Evolutionary conservation across 805 yeast species (phyloP).

Genomic region (Starmerella stigmatis): DNA sequence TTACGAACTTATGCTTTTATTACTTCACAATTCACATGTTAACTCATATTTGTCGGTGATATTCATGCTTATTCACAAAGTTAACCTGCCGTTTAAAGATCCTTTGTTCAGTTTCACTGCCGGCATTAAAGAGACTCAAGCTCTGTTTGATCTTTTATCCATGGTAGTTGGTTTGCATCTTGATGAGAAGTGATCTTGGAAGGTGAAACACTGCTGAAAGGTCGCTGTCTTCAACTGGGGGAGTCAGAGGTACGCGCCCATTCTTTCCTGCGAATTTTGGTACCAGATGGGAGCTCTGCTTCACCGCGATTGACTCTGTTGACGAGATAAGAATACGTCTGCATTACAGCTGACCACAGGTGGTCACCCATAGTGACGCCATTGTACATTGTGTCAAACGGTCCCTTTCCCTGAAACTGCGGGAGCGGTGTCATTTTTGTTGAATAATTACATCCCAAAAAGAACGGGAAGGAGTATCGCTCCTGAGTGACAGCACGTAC

Average conservation of each 20-base stretch:
- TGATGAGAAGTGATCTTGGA: no score
- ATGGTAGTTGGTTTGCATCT: no score
- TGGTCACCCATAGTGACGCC: conserved; percentile 10
- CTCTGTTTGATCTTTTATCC: no score
- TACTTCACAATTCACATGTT: no score
- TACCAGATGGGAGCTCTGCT: not conserved
- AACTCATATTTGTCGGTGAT: no score
- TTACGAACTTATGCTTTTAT: no score
- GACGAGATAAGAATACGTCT: conserved; percentile 15
- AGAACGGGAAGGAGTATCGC: conserved; percentile 26
- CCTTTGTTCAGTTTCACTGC: no score
- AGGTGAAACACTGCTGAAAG: no score
- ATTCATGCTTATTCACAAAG: no score
- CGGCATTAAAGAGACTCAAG: no score
- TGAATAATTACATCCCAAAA: conserved; percentile 11
- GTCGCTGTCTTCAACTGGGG: no score
- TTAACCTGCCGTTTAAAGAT: no score
- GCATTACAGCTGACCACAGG: conserved; percentile 11
- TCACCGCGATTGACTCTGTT: not conserved
- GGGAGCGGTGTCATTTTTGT: conserved; percentile 12
- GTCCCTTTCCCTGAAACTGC: conserved; percentile 6
- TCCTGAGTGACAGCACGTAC: conserved; percentile 38
- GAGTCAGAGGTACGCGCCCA: not conserved
- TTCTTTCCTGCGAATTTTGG: not conserved
- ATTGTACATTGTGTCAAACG: conserved; percentile 1